Conservation (phyloP, 371 early-diverging fungal species). For the Chytridiales sp. region DNA sequence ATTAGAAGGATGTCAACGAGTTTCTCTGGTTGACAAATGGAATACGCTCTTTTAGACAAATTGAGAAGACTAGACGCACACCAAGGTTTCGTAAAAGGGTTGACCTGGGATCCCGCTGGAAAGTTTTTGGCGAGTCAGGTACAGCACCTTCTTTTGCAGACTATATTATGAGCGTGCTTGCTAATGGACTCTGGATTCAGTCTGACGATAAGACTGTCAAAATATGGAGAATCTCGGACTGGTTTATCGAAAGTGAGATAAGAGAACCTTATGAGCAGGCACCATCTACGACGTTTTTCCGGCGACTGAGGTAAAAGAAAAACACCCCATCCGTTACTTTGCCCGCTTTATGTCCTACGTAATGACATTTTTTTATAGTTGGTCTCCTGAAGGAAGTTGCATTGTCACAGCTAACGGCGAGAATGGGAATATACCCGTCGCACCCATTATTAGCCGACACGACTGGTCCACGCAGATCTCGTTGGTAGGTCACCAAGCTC, state of each 20-base stretch:
- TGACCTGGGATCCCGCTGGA: conserved; percentile 95
- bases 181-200: no score
- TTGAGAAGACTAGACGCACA: conserved; percentile 66
- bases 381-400: conserved; percentile 94
- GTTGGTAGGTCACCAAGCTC: conserved; percentile 85
- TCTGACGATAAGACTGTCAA: conserved; percentile 89
- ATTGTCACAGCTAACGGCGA: conserved; percentile 89
- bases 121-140: conserved; percentile 90
- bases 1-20: background rate
- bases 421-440: conserved; percentile 77
- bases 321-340: background rate
- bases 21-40: background rate
- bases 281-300: conserved; percentile 79
- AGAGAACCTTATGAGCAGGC: conserved; percentile 74
- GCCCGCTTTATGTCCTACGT: background rate
- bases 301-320: conserved; percentile 84
- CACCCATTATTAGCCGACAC: conserved; percentile 76
- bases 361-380: conserved; percentile 45
- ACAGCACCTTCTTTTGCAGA: conserved; percentile 16
- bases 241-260: conserved; percentile 74
- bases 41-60: conserved; percentile 15
- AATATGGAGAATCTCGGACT: conserved; percentile 85
- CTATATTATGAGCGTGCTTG: no score
- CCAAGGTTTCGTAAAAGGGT: conserved; percentile 91
- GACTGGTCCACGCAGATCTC: conserved; percentile 79